These are phyloP conservation scores for Ceratocystis cacaofunesta DNA, from an alignment of 2,329 filamentous ascomycete species.

Conservation along the genomic window DNA sequence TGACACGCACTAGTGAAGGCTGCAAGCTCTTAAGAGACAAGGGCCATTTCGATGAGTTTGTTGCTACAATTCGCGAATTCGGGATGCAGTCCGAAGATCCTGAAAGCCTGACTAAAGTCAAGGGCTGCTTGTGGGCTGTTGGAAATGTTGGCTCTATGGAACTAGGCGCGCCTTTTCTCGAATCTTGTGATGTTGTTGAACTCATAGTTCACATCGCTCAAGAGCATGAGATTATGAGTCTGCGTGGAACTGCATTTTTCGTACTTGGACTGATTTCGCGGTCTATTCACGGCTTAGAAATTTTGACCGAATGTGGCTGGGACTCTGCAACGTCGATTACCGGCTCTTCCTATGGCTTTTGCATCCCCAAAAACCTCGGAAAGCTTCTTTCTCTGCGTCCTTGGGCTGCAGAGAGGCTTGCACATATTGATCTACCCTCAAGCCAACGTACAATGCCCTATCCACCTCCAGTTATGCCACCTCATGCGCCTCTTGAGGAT, in stretches of 20 bases:
- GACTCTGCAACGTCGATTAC: constrained; percentile 74
- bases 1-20: constrained; percentile 83
- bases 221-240: constrained; percentile 72
- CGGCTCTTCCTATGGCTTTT: constrained; percentile 74
- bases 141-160: constrained; percentile 98
- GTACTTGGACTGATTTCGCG: constrained; percentile 84
- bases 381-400: constrained; percentile 60
- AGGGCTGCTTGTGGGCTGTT: constrained; percentile 93
- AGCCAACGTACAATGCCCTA: constrained; percentile 40
- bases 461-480: constrained; percentile 22
- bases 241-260: constrained; percentile 92
- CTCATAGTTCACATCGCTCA: constrained; percentile 82
- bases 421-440: constrained; percentile 33
- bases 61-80: constrained; percentile 72
- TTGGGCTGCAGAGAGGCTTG: constrained; percentile 35
- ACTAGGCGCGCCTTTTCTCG: constrained; percentile 83
- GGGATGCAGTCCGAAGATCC: constrained; percentile 71
- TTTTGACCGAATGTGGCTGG: constrained; percentile 81
- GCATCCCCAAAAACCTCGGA: constrained; percentile 63
- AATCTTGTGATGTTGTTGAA: constrained; percentile 75
- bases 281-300: constrained; percentile 82
- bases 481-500: constrained; percentile 33
- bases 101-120: constrained; percentile 82
- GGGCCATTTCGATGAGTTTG: constrained; percentile 92
- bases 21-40: constrained; percentile 82